phyloP scores from a whole-genome alignment of 805 yeast species.

The Candida takata region DNA sequence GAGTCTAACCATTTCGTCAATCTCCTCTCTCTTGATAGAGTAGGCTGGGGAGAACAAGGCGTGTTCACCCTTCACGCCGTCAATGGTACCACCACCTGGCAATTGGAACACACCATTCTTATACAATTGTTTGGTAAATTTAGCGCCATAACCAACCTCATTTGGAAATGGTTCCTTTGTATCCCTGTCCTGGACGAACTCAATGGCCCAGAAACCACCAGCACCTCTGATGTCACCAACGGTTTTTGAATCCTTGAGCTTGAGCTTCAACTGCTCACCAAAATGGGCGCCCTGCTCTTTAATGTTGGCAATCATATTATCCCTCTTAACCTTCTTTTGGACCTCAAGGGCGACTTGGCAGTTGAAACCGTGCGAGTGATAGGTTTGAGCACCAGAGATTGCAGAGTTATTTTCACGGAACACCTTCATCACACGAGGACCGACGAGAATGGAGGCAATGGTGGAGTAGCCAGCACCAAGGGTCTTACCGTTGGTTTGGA shows the following conservation, averaged over 20 bases:
- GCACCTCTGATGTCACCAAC: slow-evolving; percentile 49
- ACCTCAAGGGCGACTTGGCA: slow-evolving; percentile 41
- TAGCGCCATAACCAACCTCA: slow-evolving; percentile 23
- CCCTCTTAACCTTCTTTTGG: slow-evolving; percentile 32
- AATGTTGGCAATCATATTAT: slow-evolving; percentile 34
- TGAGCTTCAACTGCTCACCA: slow-evolving; percentile 28
- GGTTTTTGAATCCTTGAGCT: slow-evolving; percentile 26
- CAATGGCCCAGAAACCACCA: slow-evolving; percentile 51
- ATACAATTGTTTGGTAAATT: slow-evolving; percentile 28
- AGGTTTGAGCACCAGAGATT: slow-evolving; percentile 42
- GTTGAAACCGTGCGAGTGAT: slow-evolving; percentile 40
- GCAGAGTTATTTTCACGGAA: slow-evolving; percentile 21
- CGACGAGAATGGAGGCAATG: slow-evolving; percentile 36
- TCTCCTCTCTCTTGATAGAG: slow-evolving; percentile 31
- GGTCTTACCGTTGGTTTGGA: slow-evolving; percentile 42
- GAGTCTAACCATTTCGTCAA: slow-evolving; percentile 28
- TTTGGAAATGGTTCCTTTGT: slow-evolving; percentile 40
- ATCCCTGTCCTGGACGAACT: slow-evolving; percentile 38
- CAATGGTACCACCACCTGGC: slow-evolving; percentile 35
- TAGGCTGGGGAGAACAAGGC: slow-evolving; percentile 40
- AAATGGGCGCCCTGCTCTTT: slow-evolving; percentile 36
- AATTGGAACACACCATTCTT: slow-evolving; percentile 36
- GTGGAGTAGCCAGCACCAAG: slow-evolving; percentile 43
- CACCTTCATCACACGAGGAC: slow-evolving; percentile 31
- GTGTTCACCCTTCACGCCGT: slow-evolving; percentile 38